Evolutionary conservation across 2,329 filamentous ascomycete genomes (phyloP).

Genomic region (Sclerotinia spermophila): DNA sequence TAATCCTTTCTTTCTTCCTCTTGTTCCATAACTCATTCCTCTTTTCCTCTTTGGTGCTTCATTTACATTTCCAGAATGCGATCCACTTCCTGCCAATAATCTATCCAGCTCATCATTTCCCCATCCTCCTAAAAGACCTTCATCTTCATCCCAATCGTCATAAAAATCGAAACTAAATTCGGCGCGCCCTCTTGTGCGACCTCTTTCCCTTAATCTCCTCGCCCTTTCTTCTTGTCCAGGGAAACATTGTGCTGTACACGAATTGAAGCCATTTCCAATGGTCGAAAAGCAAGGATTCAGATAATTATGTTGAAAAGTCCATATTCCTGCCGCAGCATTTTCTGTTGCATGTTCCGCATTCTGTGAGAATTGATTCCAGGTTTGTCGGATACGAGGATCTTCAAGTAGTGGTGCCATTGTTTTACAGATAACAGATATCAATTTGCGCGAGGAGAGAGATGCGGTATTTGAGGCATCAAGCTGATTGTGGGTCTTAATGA

Average conservation of each 20-base stretch:
- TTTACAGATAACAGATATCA: neutral
- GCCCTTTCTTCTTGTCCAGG: constrained; percentile 71
- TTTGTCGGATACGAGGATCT: constrained; percentile 87
- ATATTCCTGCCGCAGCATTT: constrained; percentile 85
- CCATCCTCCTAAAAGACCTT: constrained; percentile 68
- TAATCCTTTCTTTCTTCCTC: constrained; percentile 56
- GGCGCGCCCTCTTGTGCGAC: constrained; percentile 56
- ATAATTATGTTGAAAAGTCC: constrained; percentile 83
- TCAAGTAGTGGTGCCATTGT: constrained; percentile 49
- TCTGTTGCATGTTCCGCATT: constrained; percentile 89
- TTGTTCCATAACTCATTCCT: constrained; percentile 86
- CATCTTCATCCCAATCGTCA: constrained; percentile 82
- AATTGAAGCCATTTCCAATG: constrained; percentile 63
- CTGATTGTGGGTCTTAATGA: neutral
- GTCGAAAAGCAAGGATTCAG: constrained; percentile 74
- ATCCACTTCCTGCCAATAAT: constrained; percentile 67
- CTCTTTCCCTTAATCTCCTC: constrained; percentile 63
- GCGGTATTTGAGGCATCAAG: constrained; percentile 8
- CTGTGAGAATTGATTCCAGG: constrained; percentile 87
- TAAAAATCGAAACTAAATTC: constrained; percentile 96
- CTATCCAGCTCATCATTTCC: constrained; percentile 82
- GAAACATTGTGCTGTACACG: constrained; percentile 67
- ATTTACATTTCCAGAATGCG: constrained; percentile 44
- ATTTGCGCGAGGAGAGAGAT: neutral
- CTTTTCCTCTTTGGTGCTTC: constrained; percentile 69